These are phyloP conservation scores for Diaporthe aspalathi DNA, from an alignment of 2,329 filamentous ascomycete genomes.

Conservation along the genomic window DNA sequence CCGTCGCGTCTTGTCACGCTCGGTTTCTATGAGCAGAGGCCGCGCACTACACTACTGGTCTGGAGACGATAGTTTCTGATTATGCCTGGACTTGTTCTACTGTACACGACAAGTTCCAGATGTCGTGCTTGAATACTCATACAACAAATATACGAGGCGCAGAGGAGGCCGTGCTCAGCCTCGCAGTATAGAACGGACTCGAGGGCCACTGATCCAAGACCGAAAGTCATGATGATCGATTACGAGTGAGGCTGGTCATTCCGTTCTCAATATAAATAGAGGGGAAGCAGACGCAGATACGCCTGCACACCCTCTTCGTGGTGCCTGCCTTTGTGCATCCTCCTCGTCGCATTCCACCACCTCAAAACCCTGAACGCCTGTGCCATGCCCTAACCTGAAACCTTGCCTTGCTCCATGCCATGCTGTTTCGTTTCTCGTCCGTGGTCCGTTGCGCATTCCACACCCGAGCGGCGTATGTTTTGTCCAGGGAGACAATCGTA, in stretches of 20 bases:
- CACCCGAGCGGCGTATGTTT: neutral
- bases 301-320: conserved; percentile 8
- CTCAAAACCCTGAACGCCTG: conserved; percentile 28
- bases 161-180: neutral
- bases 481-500: neutral
- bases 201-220: neutral
- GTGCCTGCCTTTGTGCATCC: neutral
- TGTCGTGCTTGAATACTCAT: conserved; percentile 47
- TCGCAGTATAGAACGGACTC: conserved; percentile 5
- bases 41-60: neutral
- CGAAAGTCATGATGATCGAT: neutral
- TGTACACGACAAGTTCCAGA: conserved; percentile 41
- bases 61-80: conserved; percentile 28
- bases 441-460: neutral
- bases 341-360: conserved; percentile 25
- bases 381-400: conserved; percentile 32
- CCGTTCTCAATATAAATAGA: conserved; percentile 12
- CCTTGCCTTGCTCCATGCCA: conserved; percentile 34
- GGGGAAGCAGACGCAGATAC: neutral
- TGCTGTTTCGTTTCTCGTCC: conserved; percentile 25
- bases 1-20: neutral
- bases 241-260: conserved; percentile 1
- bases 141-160: conserved; percentile 40
- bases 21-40: neutral
- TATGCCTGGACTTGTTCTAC: conserved; percentile 30